Percentiles rank a stretch among this genome's conserved stretches.
Evolutionary conservation across 805 yeast species (phyloP).

Genomic region (Candida cerambycidarum): DNA sequence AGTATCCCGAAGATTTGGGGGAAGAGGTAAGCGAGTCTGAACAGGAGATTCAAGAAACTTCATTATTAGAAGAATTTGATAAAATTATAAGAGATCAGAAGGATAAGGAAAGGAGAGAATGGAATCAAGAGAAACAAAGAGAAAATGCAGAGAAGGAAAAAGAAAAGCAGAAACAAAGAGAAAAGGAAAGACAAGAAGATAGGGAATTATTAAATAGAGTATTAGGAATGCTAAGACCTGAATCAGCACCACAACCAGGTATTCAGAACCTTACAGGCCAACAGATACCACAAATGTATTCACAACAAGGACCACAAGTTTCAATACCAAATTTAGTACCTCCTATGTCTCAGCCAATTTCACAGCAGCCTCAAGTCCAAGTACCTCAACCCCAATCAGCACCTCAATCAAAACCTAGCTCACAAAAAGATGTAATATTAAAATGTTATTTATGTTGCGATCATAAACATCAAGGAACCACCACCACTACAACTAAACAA

Average conservation of each 20-base stretch:
- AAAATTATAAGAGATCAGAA: constrained; percentile 9
- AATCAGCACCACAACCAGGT: not conserved
- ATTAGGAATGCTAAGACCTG: constrained; percentile 5
- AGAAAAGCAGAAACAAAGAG: constrained; percentile 5
- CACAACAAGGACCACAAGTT: not conserved
- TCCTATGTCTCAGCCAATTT: no score
- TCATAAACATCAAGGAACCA: constrained; percentile 1
- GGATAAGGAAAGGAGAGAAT: not conserved
- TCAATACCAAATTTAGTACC: no score
- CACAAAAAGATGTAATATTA: constrained; percentile 13
- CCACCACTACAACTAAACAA: constrained; percentile 8
- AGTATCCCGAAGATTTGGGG: not conserved
- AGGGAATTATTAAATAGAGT: constrained; percentile 2
- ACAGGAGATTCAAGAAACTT: not conserved
- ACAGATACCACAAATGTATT: not conserved
- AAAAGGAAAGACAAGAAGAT: not conserved
- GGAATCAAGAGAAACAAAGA: not conserved
- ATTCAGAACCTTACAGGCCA: no score
- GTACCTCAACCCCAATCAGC: not conserved
- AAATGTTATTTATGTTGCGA: constrained; percentile 20
- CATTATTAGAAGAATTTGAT: constrained; percentile 11
- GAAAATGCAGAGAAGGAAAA: not conserved
- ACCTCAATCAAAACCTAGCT: not conserved
- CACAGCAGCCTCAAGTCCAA: constrained; percentile 6
- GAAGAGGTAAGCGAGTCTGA: not conserved